These are phyloP conservation scores for Phialophora macrospora DNA, from an alignment of 2,329 filamentous ascomycete species.

Conservation along the genomic window DNA sequence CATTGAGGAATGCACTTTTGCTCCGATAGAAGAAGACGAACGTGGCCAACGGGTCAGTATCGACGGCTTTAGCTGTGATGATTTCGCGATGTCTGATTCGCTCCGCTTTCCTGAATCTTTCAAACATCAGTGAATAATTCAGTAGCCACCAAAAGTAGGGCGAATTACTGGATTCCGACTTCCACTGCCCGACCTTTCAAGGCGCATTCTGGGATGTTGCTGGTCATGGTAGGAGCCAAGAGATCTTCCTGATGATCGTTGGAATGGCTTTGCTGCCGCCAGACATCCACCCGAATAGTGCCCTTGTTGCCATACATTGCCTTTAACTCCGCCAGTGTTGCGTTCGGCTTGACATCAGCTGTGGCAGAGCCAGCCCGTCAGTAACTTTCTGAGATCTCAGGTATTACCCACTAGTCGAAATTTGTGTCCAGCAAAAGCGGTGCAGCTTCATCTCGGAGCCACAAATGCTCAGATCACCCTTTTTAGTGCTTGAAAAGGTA, in stretches of 20 bases:
- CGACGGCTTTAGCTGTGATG: not conserved
- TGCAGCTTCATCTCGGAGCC: not conserved
- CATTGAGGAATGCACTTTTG: slow-evolving; percentile 16
- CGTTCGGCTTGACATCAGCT: slow-evolving; percentile 9
- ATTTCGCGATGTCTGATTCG: not conserved
- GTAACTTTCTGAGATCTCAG: not conserved
- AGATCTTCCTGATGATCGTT: not conserved
- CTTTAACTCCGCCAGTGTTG: not conserved
- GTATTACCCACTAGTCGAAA: slow-evolving; percentile 4
- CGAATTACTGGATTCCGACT: not conserved
- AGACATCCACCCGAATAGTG: slow-evolving; percentile 8
- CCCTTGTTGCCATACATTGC: slow-evolving; percentile 11
- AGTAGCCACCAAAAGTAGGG: not conserved
- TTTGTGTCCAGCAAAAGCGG: slow-evolving; percentile 7
- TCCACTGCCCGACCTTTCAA: slow-evolving; percentile 24
- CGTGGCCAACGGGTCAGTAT: slow-evolving; percentile 34
- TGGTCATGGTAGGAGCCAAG: not conserved
- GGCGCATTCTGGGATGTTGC: slow-evolving; percentile 21
- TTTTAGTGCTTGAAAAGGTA: not conserved
- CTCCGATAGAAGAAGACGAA: slow-evolving; percentile 43
- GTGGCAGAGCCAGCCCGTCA: not conserved
- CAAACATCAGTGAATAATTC: not conserved
- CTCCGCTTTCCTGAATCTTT: not conserved
- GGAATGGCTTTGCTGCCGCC: not conserved
- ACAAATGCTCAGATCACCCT: not conserved